A percentile compares a stretch with the other conserved stretches of the same genome.
These are phyloP conservation scores for Aethionema arabicum DNA, from an alignment of 345 rosid species.

Conservation along the genomic window DNA sequence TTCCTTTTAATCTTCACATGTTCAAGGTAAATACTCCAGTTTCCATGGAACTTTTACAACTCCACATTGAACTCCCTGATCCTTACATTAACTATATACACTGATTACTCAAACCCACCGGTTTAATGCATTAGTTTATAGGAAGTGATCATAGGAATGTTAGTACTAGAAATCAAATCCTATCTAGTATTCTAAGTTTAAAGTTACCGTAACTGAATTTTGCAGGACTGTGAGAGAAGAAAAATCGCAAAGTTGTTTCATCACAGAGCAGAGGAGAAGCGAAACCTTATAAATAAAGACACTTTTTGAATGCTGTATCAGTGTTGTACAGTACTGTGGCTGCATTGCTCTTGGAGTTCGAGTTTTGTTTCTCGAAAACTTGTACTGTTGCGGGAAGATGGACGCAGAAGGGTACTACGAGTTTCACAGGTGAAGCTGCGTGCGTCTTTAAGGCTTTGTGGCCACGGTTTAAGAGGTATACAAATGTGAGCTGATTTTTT, in stretches of 20 bases:
- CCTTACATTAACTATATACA: too few relatives aligned
- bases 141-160: too few relatives aligned
- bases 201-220: not conserved
- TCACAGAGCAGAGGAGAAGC: constrained; percentile 71
- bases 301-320: not conserved
- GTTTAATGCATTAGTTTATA: too few relatives aligned
- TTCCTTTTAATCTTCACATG: constrained; percentile 40
- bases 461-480: not conserved
- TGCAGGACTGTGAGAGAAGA: constrained; percentile 91
- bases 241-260: constrained; percentile 68
- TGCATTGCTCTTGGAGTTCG: constrained; percentile 11
- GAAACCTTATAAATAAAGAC: constrained; percentile 30
- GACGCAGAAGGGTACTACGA: not conserved
- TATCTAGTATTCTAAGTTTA: not conserved
- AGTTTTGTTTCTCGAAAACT: not conserved
- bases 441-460: too few relatives aligned
- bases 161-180: too few relatives aligned
- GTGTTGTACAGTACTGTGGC: constrained; percentile 17
- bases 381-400: constrained; percentile 13
- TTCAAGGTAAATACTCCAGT: too few relatives aligned
- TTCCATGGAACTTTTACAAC: constrained; percentile 92
- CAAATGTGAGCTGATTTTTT: constrained; percentile 18
- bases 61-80: constrained; percentile 9
- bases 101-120: too few relatives aligned
- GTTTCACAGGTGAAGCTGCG: constrained; percentile 19